phyloP scores from a whole-genome alignment of 495 filamentous ascomycete genomes.

The Aspergillus affinis region DNA sequence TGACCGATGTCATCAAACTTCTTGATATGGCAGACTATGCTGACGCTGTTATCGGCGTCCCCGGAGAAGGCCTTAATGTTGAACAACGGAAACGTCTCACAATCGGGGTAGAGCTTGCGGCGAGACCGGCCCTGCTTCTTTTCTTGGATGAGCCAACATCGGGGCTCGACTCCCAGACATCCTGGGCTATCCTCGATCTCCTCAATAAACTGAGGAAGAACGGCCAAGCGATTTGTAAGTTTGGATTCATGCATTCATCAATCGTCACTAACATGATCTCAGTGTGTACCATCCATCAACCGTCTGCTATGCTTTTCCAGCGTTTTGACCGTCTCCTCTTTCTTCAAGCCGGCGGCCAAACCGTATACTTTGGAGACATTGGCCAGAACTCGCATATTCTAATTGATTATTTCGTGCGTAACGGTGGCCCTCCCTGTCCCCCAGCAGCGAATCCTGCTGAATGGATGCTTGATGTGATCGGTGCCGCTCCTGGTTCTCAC shows the following conservation, averaged over 20 bases:
- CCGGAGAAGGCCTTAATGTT: constrained; percentile 63
- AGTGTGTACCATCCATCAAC: constrained; percentile 80
- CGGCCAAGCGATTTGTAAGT: constrained; percentile 71
- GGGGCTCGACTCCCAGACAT: constrained; percentile 74
- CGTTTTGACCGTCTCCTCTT: constrained; percentile 83
- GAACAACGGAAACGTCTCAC: constrained; percentile 81
- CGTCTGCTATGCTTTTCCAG: constrained; percentile 80
- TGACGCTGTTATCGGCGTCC: constrained; percentile 25
- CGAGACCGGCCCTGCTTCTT: constrained; percentile 74
- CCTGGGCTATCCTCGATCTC: constrained; percentile 73
- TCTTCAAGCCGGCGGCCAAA: constrained; percentile 67
- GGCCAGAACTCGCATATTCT: constrained; percentile 66
- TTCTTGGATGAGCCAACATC: constrained; percentile 85
- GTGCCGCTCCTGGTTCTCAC: constrained; percentile 68
- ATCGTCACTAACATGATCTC: too few species aligned
- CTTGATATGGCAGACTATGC: constrained; percentile 65
- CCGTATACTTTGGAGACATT: constrained; percentile 80
- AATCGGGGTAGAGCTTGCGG: constrained; percentile 79
- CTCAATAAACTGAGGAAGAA: constrained; percentile 74
- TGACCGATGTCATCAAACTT: constrained; percentile 85
- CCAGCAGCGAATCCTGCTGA: constrained; percentile 70
- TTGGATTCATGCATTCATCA: too few species aligned
- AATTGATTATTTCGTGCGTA: constrained; percentile 61
- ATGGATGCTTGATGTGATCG: constrained; percentile 86
- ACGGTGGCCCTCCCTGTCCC: constrained; percentile 60